Percentiles rank a stretch among this genome's conserved stretches.
Conservation (phyloP, 352 stramenopile genomes). For the Pythium aristosporum region DNA sequence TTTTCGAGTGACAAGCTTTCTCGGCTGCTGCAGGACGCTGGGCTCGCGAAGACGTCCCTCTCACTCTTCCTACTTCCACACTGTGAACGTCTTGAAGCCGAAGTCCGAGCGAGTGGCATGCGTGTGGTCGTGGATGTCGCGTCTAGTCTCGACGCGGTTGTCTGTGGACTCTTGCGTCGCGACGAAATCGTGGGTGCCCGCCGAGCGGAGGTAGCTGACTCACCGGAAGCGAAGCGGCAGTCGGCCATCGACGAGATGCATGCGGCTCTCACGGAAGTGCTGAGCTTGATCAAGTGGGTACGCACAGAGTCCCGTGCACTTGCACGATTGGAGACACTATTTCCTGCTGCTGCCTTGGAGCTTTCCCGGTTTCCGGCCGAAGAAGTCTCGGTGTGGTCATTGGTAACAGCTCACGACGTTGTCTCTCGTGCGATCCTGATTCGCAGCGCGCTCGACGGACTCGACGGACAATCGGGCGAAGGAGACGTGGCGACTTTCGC, state of each 20-base stretch:
- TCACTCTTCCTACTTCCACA: constrained; percentile 22
- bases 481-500: background rate
- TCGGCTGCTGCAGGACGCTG: constrained; percentile 23
- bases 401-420: constrained; percentile 14
- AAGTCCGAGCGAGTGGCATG: background rate
- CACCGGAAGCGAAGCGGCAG: background rate
- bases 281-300: constrained; percentile 12
- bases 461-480: background rate
- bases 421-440: constrained; percentile 14
- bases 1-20: constrained; percentile 3
- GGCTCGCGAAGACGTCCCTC: constrained; percentile 23
- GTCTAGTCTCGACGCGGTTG: constrained; percentile 7
- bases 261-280: constrained; percentile 1
- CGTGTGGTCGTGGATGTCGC: constrained; percentile 26
- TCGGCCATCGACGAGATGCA: background rate
- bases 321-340: constrained; percentile 2
- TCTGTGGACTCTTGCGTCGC: background rate
- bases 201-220: background rate
- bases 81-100: background rate
- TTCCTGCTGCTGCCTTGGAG: constrained; percentile 3
- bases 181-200: background rate
- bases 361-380: background rate
- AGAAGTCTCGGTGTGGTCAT: constrained; percentile 9
- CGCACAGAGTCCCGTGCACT: background rate
- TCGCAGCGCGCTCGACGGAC: constrained; percentile 10